Evolutionary conservation across 805 yeast species (phyloP).

Genomic region (Starmerella cellae): DNA sequence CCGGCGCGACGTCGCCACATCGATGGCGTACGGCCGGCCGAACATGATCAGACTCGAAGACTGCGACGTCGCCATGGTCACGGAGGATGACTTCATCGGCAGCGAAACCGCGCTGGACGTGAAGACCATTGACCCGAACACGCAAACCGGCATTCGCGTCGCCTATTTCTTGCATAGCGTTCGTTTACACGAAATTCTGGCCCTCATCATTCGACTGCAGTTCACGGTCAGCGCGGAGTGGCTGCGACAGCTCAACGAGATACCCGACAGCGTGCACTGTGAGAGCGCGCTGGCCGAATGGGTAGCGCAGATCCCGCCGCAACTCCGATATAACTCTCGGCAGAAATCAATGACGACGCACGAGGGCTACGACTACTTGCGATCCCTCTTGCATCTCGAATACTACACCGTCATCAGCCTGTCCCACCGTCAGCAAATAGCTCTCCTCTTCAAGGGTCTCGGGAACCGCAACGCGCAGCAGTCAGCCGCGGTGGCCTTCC

Average conservation of each 20-base stretch:
- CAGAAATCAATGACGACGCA: neutral
- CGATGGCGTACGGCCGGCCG: constrained; percentile 67
- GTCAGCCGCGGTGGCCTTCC: constrained; percentile 57
- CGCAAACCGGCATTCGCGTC: constrained; percentile 31
- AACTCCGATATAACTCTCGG: constrained; percentile 40
- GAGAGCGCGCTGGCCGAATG: constrained; percentile 67
- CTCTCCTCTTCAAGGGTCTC: constrained; percentile 19
- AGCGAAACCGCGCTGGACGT: constrained; percentile 5
- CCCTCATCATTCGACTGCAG: constrained; percentile 54
- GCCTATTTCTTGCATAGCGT: constrained; percentile 46
- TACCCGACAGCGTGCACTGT: constrained; percentile 45
- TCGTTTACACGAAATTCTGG: constrained; percentile 57
- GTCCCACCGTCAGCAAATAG: constrained; percentile 52
- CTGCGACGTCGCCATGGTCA: constrained; percentile 63
- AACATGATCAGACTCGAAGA: constrained; percentile 54
- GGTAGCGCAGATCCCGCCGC: constrained; percentile 54
- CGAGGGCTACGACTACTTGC: constrained; percentile 37
- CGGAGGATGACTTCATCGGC: constrained; percentile 41
- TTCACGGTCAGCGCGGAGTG: constrained; percentile 55
- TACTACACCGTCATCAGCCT: constrained; percentile 62
- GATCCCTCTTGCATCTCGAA: constrained; percentile 49
- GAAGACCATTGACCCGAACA: constrained; percentile 30
- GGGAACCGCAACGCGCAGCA: constrained; percentile 17
- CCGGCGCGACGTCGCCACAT: constrained; percentile 53
- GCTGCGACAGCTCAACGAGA: constrained; percentile 31